Evolutionary conservation across 176 grass and related monocot genomes (phyloP).

Genomic region (barley (Hordeum vulgare)): MorexV3_pseudomolecules_assembly NC_058523.1:552685775-552686274

Average conservation of each 20-base stretch:
- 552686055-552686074: constrained; percentile 6
- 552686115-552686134: constrained; percentile 77
- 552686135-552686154: constrained; percentile 75
- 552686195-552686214: constrained; percentile 56
- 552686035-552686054: constrained; percentile 14
- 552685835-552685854: background rate
- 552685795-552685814: no score
- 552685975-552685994: constrained; percentile 36
- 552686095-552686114: constrained; percentile 65
- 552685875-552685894: background rate
- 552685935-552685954: background rate
- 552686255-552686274: background rate
- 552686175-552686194: constrained; percentile 85
- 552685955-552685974: constrained; percentile 27
- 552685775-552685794: no score
- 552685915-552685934: constrained; percentile 18
- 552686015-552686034: background rate
- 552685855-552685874: background rate
- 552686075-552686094: constrained; percentile 47
- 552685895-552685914: background rate
- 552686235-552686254: background rate
- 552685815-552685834: no score
- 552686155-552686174: constrained; percentile 74
- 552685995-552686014: background rate
- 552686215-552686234: constrained; percentile 45